phyloP scores from a whole-genome alignment of 2,329 filamentous ascomycete genomes.

The Penicillium sp. region DNA sequence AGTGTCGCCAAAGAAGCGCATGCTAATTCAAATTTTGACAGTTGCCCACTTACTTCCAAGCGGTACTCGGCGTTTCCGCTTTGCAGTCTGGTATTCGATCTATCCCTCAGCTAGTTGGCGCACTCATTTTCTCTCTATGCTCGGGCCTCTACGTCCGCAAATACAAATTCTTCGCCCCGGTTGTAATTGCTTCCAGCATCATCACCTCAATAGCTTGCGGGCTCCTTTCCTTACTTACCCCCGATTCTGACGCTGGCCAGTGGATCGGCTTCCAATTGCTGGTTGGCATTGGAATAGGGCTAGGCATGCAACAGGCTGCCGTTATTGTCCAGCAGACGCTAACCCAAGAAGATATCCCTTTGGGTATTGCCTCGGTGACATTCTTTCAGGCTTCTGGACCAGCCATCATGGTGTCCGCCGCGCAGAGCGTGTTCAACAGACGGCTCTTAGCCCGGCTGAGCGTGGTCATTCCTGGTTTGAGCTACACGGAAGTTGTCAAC shows the following conservation, averaged over 20 bases:
- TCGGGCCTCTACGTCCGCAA: neutral
- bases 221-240: constrained; percentile 14
- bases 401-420: constrained; percentile 25
- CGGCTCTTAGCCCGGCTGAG: neutral
- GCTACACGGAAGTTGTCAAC: too few species aligned
- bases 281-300: constrained; percentile 22
- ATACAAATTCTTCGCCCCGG: neutral
- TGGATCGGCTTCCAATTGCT: constrained; percentile 32
- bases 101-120: constrained; percentile 38
- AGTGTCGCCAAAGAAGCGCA: too few species aligned
- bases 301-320: constrained; percentile 21
- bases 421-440: constrained; percentile 23
- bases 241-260: constrained; percentile 15
- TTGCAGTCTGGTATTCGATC: constrained; percentile 39
- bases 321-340: constrained; percentile 22
- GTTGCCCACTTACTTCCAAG: constrained; percentile 48
- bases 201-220: constrained; percentile 21
- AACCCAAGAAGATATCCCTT: constrained; percentile 22
- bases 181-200: neutral
- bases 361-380: constrained; percentile 21
- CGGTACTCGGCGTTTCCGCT: constrained; percentile 28
- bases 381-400: constrained; percentile 28
- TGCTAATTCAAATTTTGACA: too few species aligned
- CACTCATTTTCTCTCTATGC: constrained; percentile 23
- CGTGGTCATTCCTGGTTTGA: too few species aligned